These are phyloP conservation scores for Paracoccidioides brasiliensis DNA, from an alignment of 2,329 filamentous ascomycete species.

Conservation along the genomic window DNA sequence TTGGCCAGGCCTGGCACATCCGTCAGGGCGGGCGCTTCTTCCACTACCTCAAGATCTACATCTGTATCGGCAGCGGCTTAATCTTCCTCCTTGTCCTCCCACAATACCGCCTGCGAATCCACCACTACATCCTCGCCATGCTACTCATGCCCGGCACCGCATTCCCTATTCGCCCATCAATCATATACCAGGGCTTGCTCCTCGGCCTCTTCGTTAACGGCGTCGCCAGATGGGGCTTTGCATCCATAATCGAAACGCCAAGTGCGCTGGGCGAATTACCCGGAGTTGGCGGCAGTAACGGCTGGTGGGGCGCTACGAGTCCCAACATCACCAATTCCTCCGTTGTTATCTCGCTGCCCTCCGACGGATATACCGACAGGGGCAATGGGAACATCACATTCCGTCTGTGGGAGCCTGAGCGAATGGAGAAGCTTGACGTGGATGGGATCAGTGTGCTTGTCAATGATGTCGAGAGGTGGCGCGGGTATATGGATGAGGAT, in stretches of 20 bases:
- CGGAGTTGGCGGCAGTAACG: constrained; percentile 31
- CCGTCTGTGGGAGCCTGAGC: constrained; percentile 27
- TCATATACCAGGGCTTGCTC: constrained; percentile 81
- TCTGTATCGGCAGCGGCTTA: constrained; percentile 52
- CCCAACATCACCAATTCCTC: constrained; percentile 42
- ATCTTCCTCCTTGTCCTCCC: constrained; percentile 60
- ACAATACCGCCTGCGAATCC: constrained; percentile 69
- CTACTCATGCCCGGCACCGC: constrained; percentile 77
- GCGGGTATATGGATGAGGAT: constrained; percentile 42
- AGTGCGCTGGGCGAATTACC: constrained; percentile 46
- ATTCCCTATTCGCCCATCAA: constrained; percentile 70
- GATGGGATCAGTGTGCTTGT: constrained; percentile 49
- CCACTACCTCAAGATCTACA: constrained; percentile 65
- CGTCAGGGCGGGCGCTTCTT: constrained; percentile 71
- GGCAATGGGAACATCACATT: constrained; percentile 37
- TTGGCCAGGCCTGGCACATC: constrained; percentile 73
- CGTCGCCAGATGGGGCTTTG: constrained; percentile 87
- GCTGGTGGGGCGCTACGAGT: constrained; percentile 31
- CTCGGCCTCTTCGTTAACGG: constrained; percentile 90
- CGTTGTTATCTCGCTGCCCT: constrained; percentile 33
- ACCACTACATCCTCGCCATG: constrained; percentile 86
- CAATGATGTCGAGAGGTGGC: constrained; percentile 51
- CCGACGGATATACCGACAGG: constrained; percentile 18
- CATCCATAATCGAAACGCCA: constrained; percentile 72
- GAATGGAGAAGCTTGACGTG: constrained; percentile 28